Evolutionary conservation across 1,139 yeast genomes (phyloP).

Genomic region (Zhuliangozyma parablackwelliae): DNA sequence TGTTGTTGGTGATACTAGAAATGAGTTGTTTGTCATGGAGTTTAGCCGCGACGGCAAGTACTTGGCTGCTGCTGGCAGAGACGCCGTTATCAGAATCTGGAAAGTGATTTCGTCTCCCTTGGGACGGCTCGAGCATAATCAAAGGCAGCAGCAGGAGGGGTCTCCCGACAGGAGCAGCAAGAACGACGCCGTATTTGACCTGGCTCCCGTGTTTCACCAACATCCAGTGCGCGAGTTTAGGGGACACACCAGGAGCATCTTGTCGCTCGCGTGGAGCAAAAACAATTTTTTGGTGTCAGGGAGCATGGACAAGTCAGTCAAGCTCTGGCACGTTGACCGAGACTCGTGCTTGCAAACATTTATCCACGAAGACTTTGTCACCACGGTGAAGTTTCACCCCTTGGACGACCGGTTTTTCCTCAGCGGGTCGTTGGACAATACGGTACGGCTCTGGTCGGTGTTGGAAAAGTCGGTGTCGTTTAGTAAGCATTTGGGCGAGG

Average conservation of each 20-base stretch:
- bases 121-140: conserved; percentile 46
- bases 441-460: conserved; percentile 79
- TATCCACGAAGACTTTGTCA: conserved; percentile 75
- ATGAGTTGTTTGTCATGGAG: conserved; percentile 67
- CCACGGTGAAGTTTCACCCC: conserved; percentile 80
- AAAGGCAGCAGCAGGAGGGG: conserved; percentile 13
- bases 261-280: conserved; percentile 83
- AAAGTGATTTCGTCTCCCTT: conserved; percentile 70
- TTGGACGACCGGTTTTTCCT: conserved; percentile 82
- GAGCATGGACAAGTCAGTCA: conserved; percentile 81
- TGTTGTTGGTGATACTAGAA: conserved; percentile 10
- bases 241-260: conserved; percentile 68
- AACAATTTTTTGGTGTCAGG: conserved; percentile 78
- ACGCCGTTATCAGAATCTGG: conserved; percentile 67
- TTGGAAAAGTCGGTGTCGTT: conserved; percentile 49
- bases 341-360: conserved; percentile 61
- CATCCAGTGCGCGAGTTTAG: conserved; percentile 55
- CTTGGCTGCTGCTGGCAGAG: conserved; percentile 81
- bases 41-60: conserved; percentile 79
- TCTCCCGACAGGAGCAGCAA: conserved; percentile 8
- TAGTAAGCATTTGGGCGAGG: conserved; percentile 40
- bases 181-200: conserved; percentile 21
- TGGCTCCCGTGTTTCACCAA: conserved; percentile 81
- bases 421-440: conserved; percentile 78
- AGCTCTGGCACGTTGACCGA: conserved; percentile 80